A percentile compares a stretch with the other conserved stretches of the same genome.
Conservation (phyloP, 768 basidiomycete species). For the Phlebiopsis gigantea region DNA sequence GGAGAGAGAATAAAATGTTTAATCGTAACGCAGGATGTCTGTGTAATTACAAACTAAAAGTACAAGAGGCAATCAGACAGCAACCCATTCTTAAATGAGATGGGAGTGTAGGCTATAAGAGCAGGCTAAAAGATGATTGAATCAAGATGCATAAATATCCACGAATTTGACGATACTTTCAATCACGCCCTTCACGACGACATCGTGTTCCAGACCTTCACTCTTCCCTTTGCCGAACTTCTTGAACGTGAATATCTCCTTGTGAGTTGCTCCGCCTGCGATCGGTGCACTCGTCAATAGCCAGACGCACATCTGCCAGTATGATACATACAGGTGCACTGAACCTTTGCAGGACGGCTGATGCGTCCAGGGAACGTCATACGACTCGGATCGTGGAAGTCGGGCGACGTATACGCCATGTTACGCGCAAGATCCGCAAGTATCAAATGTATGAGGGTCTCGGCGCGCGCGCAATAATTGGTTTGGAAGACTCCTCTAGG, state of each 20-base stretch:
- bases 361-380: neutral
- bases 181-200: conserved; percentile 68
- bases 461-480: neutral
- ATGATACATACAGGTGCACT: neutral
- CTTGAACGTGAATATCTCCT: conserved; percentile 75
- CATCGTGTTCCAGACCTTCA: conserved; percentile 68
- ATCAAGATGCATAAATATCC: conserved; percentile 6
- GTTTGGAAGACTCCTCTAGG: neutral
- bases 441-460: neutral
- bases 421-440: neutral
- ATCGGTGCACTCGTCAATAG: neutral
- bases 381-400: neutral
- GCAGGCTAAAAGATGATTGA: no score
- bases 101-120: no score
- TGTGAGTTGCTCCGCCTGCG: conserved; percentile 55
- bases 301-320: neutral
- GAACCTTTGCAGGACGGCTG: neutral
- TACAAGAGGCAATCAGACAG: no score
- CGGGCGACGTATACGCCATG: neutral
- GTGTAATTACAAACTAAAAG: no score
- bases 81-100: no score
- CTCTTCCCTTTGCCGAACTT: conserved; percentile 47
- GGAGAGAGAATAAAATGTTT: no score
- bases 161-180: conserved; percentile 73
- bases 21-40: no score